Evolutionary conservation across 2,329 filamentous ascomycete species (phyloP).

Genomic region (Xylariales sp.): DNA sequence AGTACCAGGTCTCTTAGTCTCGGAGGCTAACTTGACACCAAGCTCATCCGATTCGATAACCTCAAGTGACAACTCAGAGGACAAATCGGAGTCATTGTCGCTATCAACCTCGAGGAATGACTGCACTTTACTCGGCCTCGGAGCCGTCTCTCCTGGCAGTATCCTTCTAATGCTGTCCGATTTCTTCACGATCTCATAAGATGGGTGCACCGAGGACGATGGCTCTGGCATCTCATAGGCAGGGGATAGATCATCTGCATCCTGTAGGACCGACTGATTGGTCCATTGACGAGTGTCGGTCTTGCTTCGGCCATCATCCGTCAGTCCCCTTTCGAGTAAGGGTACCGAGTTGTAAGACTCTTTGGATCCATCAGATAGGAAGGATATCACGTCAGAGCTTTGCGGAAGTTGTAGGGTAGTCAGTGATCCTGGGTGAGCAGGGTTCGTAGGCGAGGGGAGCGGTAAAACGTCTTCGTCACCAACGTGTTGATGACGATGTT

Average conservation of each 20-base stretch:
- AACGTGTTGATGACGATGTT: slow-evolving; percentile 42
- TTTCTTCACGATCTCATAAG: slow-evolving; percentile 49
- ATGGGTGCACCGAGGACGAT: slow-evolving; percentile 17
- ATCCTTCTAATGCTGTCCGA: slow-evolving; percentile 47
- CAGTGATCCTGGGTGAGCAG: not conserved
- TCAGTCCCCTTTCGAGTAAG: slow-evolving; percentile 64
- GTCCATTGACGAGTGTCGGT: slow-evolving; percentile 45
- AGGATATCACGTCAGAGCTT: slow-evolving; percentile 38
- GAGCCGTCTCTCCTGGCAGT: slow-evolving; percentile 26
- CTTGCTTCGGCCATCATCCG: slow-evolving; percentile 44
- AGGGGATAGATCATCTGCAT: slow-evolving; percentile 27
- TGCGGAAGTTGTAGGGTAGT: slow-evolving; percentile 18
- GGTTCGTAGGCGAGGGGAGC: slow-evolving; percentile 15
- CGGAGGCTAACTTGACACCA: slow-evolving; percentile 8
- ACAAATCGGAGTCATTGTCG: slow-evolving; percentile 52
- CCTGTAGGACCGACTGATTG: slow-evolving; percentile 49
- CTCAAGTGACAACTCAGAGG: slow-evolving; percentile 58
- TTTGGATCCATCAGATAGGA: slow-evolving; percentile 58
- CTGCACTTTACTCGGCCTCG: slow-evolving; percentile 14
- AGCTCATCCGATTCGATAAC: slow-evolving; percentile 31
- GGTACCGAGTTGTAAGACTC: slow-evolving; percentile 75
- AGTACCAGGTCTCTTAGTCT: slow-evolving; percentile 18
- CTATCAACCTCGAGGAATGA: slow-evolving; percentile 34
- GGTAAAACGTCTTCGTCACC: slow-evolving; percentile 33
- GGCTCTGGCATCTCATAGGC: slow-evolving; percentile 4